Evolutionary conservation across 441 rosid species (phyloP), one percentile per base, ranked within the genome.

Genomic region (Raphanus hybrid): DNA sequence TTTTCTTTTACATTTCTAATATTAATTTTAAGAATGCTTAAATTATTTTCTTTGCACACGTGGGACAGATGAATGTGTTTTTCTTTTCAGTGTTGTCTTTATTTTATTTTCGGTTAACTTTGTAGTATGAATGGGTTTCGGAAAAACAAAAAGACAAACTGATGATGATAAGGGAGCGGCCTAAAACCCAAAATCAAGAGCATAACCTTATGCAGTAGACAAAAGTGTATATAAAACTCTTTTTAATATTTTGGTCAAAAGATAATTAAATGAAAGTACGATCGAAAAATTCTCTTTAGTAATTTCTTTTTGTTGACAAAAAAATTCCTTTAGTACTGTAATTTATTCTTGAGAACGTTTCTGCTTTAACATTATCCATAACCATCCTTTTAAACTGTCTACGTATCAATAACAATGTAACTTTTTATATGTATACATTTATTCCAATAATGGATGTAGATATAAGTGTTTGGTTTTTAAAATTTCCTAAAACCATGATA

Each of bases 21-120:
- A 34, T 34, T 34, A 6, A 34, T 34, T 34, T 29, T 29, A 29
- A 5, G 71, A 65, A 73, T 55, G 69, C 77, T 35, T 69, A 77
- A 65, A 76, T 76, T 82, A 75, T 34, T 65, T 81, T 84, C 74
- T 84, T 85, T 83, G 84, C 91, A 81, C 89, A 82, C 87, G 87
- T 86, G 91, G 85, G 92, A 65, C 87, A 67, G 5, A 37, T 6
- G 52, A 34, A 34, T 35, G 10, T 8, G 6, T 52, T 59, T 50
- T 75, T 60, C 6, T 9, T 60, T 60, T 64, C 12, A 35, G 2
- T 12, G 35, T 54, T 54, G 10, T 16, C 67, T 68, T 48, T 58
- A 29, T 27, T 60, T 29, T 9, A 34, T 60, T n/a, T 75, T 9
- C 32, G 29, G 55, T 12, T 55, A 55, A 71, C 54, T 77, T 77